These are phyloP conservation scores for Colletotrichum sp. DNA, from an alignment of 2,329 filamentous ascomycete genomes.

Conservation along the genomic window DNA sequence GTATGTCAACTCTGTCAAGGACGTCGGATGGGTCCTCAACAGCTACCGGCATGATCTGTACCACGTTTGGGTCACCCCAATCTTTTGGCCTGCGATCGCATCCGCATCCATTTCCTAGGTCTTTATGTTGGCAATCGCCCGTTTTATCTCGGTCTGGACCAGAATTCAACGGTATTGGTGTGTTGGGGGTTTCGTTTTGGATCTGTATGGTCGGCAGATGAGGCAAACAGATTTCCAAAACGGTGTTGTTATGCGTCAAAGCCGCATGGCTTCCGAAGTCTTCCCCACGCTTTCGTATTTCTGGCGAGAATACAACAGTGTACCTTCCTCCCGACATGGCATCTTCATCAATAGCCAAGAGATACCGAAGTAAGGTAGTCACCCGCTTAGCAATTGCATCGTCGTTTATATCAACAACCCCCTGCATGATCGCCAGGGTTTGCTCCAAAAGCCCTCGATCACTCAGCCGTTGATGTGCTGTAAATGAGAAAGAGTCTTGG, in stretches of 20 bases:
- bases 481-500: slow-evolving; percentile 16
- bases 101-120: background rate
- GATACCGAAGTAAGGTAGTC: slow-evolving; percentile 31
- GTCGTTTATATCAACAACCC: slow-evolving; percentile 26
- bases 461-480: slow-evolving; percentile 41
- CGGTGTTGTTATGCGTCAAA: background rate
- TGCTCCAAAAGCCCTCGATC: slow-evolving; percentile 46
- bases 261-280: background rate
- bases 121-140: background rate
- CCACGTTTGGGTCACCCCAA: background rate
- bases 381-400: slow-evolving; percentile 35
- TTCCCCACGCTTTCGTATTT: background rate
- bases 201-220: slow-evolving; percentile 3
- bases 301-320: background rate
- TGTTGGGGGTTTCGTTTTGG: background rate
- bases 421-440: slow-evolving; percentile 37
- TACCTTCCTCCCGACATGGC: slow-evolving; percentile 14
- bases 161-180: background rate
- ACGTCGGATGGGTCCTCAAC: background rate
- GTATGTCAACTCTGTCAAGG: slow-evolving; percentile 23
- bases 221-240: background rate
- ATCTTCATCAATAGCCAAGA: slow-evolving; percentile 37
- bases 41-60: background rate
- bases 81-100: background rate
- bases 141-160: background rate